Percentiles rank a stretch among this genome's conserved stretches.
phyloP scores from a whole-genome alignment of 2,329 filamentous ascomycete species.

The Cercospora berteroae region DNA sequence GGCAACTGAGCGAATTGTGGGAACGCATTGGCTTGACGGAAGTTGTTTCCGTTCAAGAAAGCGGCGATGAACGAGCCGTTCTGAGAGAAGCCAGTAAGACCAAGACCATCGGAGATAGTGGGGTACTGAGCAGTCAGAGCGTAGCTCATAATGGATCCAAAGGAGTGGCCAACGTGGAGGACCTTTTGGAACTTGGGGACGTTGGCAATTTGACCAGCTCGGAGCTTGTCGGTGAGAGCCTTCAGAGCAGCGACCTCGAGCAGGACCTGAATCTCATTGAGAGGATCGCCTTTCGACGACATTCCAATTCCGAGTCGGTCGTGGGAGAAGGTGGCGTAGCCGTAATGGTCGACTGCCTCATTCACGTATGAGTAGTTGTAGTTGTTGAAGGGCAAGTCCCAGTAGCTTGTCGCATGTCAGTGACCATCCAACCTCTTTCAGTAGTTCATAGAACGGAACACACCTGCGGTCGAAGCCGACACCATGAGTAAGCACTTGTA shows the following conservation, averaged over 20 bases:
- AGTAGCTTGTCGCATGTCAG: conserved; percentile 57
- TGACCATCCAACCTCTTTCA: conserved; percentile 39
- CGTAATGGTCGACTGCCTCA: conserved; percentile 53
- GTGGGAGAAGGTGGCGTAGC: conserved; percentile 60
- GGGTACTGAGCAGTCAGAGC: conserved; percentile 54
- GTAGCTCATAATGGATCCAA: conserved; percentile 60
- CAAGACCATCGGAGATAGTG: conserved; percentile 55
- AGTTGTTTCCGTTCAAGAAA: conserved; percentile 36
- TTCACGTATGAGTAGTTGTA: conserved; percentile 64
- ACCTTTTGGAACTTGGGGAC: conserved; percentile 45
- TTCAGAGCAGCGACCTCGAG: conserved; percentile 60
- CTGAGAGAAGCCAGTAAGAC: conserved; percentile 61
- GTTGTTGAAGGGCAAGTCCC: conserved; percentile 56
- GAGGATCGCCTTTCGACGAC: conserved; percentile 58
- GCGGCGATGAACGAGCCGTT: conserved; percentile 46
- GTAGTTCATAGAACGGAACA: too few relatives aligned
- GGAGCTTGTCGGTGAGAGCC: conserved; percentile 53
- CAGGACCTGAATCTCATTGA: conserved; percentile 59
- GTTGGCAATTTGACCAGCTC: conserved; percentile 45
- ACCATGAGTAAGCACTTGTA: conserved; percentile 55
- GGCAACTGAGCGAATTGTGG: conserved; percentile 34
- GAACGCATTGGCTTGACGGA: conserved; percentile 35
- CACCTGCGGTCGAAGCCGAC: conserved; percentile 54
- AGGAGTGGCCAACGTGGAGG: conserved; percentile 64
- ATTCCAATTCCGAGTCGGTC: conserved; percentile 62